phyloP scores from a whole-genome alignment of 2,329 filamentous ascomycete species.

The Fusarium protoensiforme region DNA sequence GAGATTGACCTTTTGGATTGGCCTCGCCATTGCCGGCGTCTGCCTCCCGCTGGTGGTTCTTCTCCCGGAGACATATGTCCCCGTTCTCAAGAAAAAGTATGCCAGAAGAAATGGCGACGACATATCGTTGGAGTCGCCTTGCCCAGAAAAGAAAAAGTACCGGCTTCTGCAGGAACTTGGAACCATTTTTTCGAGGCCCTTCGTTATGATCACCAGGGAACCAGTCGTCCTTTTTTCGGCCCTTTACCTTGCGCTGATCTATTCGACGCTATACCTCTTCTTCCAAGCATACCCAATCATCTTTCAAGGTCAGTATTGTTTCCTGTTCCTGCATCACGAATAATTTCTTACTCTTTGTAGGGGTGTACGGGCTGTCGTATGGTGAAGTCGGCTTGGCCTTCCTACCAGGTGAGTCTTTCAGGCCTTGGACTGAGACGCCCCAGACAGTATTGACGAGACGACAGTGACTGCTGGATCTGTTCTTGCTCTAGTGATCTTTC shows the following conservation, averaged over 20 bases:
- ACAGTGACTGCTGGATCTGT: neutral
- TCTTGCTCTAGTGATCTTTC: constrained; percentile 10
- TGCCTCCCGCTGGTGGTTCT: constrained; percentile 37
- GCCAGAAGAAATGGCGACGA: neutral
- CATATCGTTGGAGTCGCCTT: neutral
- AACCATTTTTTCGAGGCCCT: constrained; percentile 12
- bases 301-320: constrained; percentile 15
- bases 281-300: constrained; percentile 36
- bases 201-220: constrained; percentile 23
- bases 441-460: neutral
- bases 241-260: constrained; percentile 22
- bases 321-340: neutral
- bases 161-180: constrained; percentile 5
- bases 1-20: constrained; percentile 57
- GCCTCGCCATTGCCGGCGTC: constrained; percentile 41
- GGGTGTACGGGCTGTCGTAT: neutral
- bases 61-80: constrained; percentile 37
- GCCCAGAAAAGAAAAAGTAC: neutral
- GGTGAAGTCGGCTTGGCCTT: neutral
- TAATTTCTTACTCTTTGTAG: neutral
- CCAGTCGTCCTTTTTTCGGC: constrained; percentile 25
- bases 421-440: fast-evolving
- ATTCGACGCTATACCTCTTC: constrained; percentile 32
- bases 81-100: constrained; percentile 13
- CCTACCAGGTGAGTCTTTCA: neutral